Evolutionary conservation across 1,284 basidiomycete genomes (phyloP).

Genomic region (Phlebopus sp.): DNA sequence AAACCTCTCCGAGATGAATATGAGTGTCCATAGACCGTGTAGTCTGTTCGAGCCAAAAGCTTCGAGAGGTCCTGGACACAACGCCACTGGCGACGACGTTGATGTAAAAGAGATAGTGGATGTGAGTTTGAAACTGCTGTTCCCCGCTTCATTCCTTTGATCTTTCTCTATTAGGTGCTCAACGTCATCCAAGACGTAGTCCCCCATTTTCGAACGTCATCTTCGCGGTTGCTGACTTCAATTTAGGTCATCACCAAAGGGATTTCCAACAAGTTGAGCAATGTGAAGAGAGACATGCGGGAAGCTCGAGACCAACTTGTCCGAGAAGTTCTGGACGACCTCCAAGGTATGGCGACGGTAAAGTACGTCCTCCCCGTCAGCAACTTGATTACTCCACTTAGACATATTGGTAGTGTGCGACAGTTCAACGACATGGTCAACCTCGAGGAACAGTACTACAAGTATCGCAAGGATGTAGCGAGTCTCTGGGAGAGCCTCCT

Average conservation of each 20-base stretch:
- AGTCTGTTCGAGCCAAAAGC: slow-evolving; percentile 2
- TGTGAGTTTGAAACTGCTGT: slow-evolving; percentile 6
- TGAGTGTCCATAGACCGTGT: slow-evolving; percentile 9
- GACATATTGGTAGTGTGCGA: slow-evolving; percentile 27
- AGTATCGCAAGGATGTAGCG: slow-evolving; percentile 30
- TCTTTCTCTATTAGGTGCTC: slow-evolving; percentile 21
- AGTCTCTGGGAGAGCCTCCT: slow-evolving; percentile 36
- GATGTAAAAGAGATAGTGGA: slow-evolving; percentile 31
- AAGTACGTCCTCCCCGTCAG: slow-evolving; percentile 11
- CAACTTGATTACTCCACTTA: slow-evolving; percentile 3
- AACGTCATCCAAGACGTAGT: slow-evolving; percentile 34
- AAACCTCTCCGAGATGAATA: background rate
- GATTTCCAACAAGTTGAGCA: slow-evolving; percentile 40
- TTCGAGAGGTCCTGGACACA: background rate
- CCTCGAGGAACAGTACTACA: slow-evolving; percentile 43
- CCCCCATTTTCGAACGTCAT: slow-evolving; percentile 19
- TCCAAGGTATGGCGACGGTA: slow-evolving; percentile 26
- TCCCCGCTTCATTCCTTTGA: background rate
- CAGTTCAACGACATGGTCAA: slow-evolving; percentile 41
- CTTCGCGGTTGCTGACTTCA: slow-evolving; percentile 12
- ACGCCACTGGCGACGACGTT: slow-evolving; percentile 8
- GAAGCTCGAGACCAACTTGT: slow-evolving; percentile 40
- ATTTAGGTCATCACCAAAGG: slow-evolving; percentile 42
- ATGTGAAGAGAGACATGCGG: slow-evolving; percentile 40
- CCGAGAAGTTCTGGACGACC: slow-evolving; percentile 39